phyloP scores from a whole-genome alignment of 2,329 filamentous ascomycete genomes.

The Fusarium globosum region DNA sequence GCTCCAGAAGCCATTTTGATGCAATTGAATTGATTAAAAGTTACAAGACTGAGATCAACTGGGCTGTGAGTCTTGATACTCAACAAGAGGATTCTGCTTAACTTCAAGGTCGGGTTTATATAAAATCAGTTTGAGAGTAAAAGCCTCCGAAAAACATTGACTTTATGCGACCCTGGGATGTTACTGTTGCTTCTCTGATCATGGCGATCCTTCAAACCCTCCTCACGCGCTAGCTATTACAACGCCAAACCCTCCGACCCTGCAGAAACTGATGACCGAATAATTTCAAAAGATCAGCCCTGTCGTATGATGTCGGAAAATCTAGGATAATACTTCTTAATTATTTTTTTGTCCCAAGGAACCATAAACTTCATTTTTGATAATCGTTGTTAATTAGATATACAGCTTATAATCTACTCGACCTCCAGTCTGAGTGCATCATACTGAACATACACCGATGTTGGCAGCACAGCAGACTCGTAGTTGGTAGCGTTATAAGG shows the following conservation, averaged over 20 bases:
- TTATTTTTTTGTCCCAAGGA: conserved; percentile 7
- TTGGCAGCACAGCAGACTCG: conserved; percentile 66
- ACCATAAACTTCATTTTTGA: not conserved
- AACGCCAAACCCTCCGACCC: conserved; percentile 29
- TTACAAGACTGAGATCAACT: not conserved
- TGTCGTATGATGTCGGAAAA: conserved; percentile 24
- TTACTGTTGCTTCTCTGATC: not conserved
- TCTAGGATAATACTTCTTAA: not conserved
- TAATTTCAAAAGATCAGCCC: not conserved
- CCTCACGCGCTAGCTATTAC: not conserved
- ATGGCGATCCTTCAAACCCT: conserved; percentile 8
- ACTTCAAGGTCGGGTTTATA: not conserved
- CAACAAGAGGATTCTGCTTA: not conserved
- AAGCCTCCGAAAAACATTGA: conserved; percentile 28
- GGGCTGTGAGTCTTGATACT: not conserved
- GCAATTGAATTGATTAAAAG: not conserved
- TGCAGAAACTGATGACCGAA: conserved; percentile 6
- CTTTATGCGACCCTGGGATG: not conserved
- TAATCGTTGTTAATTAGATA: not conserved
- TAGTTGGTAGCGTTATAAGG: conserved; percentile 69
- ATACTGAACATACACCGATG: conserved; percentile 71
- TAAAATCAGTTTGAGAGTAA: not conserved
- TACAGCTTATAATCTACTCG: conserved; percentile 25
- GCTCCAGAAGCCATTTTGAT: conserved; percentile 51
- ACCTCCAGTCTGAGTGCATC: conserved; percentile 72